Evolutionary conservation across 1,139 yeast species (phyloP), one percentile per base, ranked within the genome.

Genomic region (Yamadazyma aaseri): DNA sequence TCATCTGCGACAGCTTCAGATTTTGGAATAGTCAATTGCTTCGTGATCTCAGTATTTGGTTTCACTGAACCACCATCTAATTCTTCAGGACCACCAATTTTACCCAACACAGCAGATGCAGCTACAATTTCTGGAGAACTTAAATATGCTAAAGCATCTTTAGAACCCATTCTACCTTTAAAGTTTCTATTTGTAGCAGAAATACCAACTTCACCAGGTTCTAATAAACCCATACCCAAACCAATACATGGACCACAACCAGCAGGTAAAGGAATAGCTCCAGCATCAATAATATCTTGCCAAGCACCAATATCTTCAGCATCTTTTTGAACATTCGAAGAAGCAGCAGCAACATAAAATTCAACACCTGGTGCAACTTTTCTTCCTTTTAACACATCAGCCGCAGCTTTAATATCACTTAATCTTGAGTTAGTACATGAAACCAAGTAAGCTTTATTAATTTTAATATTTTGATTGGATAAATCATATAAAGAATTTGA

Each of bases 171-270:
- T 68, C 99, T 81, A 39, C 99, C 99, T 67, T 94, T 94, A 73
- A 92, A 92, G 63, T 92, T 92, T 68, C 99, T 80, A 69, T 92
- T 92, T 6, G 98, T 94, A 39, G 98, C 98, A 47, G 96, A 86
- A 53, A 92, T 94, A 45, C 99, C 98, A 38, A 94, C 95, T 61
- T 92, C 97, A 29, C 98, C 98, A 30, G 87, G 92, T 60, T 92
- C 81, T 50, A 92, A 71, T 44, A 92, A 70, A 34, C 99, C 99
- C 24, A 94, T 74, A 41, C 99, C 99, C 38, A 92, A 73, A 28
- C 99, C 99, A 54, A 92, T 92, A 68, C 99, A 92, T 24, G 99
- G 99, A 31, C 99, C 99, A 66, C 99, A 92, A 16, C 99, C 99
- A 13, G 98, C 96, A 12, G 97, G 97, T 49, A 92, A 76, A 23